A percentile compares a stretch with the other conserved stretches of the same genome.
Evolutionary conservation across 257 asterid species (phyloP).

Genomic region (Fraxinus excelsior): DNA sequence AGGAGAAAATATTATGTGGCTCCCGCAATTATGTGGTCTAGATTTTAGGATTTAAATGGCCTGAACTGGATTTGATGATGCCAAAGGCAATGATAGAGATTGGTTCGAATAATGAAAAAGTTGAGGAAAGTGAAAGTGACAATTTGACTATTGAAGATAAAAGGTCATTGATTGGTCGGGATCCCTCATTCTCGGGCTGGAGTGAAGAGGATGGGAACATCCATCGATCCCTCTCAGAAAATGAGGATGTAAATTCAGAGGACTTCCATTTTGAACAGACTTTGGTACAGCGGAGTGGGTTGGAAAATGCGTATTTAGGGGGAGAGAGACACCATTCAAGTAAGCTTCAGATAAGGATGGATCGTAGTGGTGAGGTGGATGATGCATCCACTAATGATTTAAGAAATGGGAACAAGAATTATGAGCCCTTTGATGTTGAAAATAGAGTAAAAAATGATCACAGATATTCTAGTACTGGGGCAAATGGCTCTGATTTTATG

Average conservation of each 20-base stretch:
- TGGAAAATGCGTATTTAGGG: conserved; percentile 36
- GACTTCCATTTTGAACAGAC: conserved; percentile 58
- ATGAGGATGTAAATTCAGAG: conserved; percentile 30
- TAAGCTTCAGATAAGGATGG: conserved; percentile 51
- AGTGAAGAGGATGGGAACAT: conserved; percentile 55
- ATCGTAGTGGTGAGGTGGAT: conserved; percentile 35
- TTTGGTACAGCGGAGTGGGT: conserved; percentile 26
- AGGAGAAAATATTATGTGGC: conserved; percentile 7
- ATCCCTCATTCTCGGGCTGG: conserved; percentile 81
- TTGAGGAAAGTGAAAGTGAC: conserved; percentile 40
- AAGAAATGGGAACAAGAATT: conserved; percentile 41
- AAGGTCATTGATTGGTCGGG: conserved; percentile 45
- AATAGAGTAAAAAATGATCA: conserved; percentile 31
- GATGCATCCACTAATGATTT: conserved; percentile 36
- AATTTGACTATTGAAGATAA: conserved; percentile 24
- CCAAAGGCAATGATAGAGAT: conserved; percentile 59
- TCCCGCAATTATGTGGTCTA: conserved; percentile 24
- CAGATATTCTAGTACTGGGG: conserved; percentile 22
- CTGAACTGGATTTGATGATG: conserved; percentile 25
- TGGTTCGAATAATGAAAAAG: conserved; percentile 34
- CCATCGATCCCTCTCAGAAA: conserved; percentile 35
- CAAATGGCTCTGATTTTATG: conserved; percentile 24
- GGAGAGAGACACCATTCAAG: conserved; percentile 29
- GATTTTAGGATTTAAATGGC: conserved; percentile 37
- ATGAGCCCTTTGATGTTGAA: conserved; percentile 72